phyloP scores from a whole-genome alignment of 371 early-diverging fungal genomes.

The Rhizopus microsporus region DNA sequence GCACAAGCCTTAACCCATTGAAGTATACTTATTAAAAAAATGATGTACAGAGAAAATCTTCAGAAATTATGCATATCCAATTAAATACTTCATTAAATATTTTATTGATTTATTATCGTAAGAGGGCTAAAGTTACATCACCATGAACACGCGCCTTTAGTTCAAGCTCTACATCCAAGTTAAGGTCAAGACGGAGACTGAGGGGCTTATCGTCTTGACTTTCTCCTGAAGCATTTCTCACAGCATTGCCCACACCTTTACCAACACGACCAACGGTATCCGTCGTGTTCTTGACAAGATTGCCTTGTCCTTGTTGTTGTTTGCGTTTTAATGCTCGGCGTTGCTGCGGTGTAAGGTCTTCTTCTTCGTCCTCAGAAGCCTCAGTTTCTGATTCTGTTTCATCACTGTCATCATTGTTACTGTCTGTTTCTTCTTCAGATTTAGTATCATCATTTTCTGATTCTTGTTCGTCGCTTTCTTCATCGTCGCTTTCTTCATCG shows the following conservation, averaged over 20 bases:
- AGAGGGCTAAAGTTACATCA: conserved; percentile 37
- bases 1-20: no score
- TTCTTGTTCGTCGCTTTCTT: conserved; percentile 6
- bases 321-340: conserved; percentile 11
- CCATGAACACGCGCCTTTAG: conserved; percentile 22
- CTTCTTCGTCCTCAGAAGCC: conserved; percentile 15
- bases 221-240: conserved; percentile 12
- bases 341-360: conserved; percentile 14
- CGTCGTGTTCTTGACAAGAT: conserved; percentile 13
- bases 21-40: neutral
- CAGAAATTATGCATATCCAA: no score
- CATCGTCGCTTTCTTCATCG: conserved; percentile 1
- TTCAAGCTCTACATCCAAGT: conserved; percentile 27
- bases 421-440: conserved; percentile 7
- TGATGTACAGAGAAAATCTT: neutral
- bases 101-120: conserved; percentile 13
- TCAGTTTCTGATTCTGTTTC: conserved; percentile 20
- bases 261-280: conserved; percentile 17
- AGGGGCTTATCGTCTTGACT: conserved; percentile 6
- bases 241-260: conserved; percentile 14
- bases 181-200: conserved; percentile 27
- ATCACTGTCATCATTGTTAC: conserved; percentile 16
- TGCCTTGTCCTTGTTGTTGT: neutral
- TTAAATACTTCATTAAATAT: neutral
- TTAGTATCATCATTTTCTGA: conserved; percentile 4